Percentiles rank a stretch among this genome's conserved stretches.
Conservation (phyloP, 305 asterid genomes). For the Withania somnifera region DNA sequence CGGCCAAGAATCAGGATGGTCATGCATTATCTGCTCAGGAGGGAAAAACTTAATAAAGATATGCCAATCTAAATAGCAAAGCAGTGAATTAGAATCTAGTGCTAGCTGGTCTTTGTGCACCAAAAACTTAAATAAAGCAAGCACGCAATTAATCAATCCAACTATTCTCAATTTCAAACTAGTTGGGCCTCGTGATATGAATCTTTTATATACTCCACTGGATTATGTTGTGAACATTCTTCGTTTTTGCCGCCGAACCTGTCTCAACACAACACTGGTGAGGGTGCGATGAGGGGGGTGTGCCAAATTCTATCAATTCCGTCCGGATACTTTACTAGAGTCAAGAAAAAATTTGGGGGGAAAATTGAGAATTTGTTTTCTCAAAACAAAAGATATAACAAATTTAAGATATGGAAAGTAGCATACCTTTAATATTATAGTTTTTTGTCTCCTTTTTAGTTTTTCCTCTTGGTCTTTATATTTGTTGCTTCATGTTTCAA, state of each 20-base stretch:
- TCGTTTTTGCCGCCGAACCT: too few relatives aligned
- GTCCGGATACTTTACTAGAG: too few relatives aligned
- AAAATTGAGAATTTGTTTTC: background rate
- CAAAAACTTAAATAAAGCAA: background rate
- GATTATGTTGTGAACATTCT: too few relatives aligned
- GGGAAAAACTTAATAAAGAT: conserved; percentile 3
- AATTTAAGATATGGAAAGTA: too few relatives aligned
- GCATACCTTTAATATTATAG: background rate
- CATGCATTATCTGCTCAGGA: conserved; percentile 64
- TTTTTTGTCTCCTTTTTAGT: background rate
- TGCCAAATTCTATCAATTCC: too few relatives aligned
- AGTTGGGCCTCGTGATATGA: background rate
- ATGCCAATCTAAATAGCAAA: background rate
- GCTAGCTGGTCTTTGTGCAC: background rate
- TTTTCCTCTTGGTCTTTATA: background rate
- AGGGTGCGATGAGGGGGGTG: too few relatives aligned
- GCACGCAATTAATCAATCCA: background rate
- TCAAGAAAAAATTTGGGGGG: background rate
- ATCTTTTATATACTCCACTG: background rate
- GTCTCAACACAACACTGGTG: too few relatives aligned
- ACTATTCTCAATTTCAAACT: background rate
- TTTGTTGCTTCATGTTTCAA: background rate
- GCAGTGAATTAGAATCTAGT: background rate
- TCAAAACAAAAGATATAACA: too few relatives aligned
- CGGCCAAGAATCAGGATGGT: conserved; percentile 99